Evolutionary conservation across 164 flowering plant genomes (phyloP).

Genomic region (Piper longum): DNA sequence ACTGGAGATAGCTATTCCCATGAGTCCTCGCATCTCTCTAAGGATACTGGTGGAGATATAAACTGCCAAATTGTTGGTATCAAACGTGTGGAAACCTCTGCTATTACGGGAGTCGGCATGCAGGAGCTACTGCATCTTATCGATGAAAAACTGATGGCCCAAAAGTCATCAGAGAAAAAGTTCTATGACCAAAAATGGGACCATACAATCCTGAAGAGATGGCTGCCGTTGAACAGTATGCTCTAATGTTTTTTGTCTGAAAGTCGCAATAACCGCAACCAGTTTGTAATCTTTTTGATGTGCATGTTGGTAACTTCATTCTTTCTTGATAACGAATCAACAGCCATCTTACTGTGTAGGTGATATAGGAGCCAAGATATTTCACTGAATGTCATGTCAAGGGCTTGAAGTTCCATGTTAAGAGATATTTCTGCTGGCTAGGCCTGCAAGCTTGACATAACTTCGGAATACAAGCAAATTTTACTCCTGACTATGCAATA

Average conservation of each 20-base stretch:
- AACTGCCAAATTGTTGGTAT: conserved; percentile 12
- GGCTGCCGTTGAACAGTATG: conserved; percentile 5
- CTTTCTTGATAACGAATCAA: too few species aligned
- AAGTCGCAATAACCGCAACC: neutral
- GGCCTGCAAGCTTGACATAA: too few species aligned
- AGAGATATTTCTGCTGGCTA: too few species aligned
- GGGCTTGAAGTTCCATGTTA: too few species aligned
- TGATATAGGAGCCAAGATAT: too few species aligned
- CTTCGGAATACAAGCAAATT: too few species aligned
- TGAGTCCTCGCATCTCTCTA: conserved; percentile 5
- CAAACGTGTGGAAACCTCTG: conserved; percentile 61
- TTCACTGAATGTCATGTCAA: too few species aligned
- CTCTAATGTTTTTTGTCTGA: neutral
- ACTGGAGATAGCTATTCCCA: conserved; percentile 9
- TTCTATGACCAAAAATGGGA: conserved; percentile 62
- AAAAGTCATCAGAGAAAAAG: conserved; percentile 15
- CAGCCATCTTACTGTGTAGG: too few species aligned
- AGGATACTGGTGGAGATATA: conserved; percentile 9
- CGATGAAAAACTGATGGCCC: conserved; percentile 42
- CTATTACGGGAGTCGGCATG: conserved; percentile 67
- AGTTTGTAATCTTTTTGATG: neutral
- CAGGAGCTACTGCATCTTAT: conserved; percentile 64
- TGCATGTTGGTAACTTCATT: too few species aligned
- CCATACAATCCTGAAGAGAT: conserved; percentile 23
- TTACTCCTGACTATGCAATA: too few species aligned